Evolutionary conservation across 306 rosid genomes (phyloP), one percentile per base, ranked within the genome.

Genomic region (Herpetospermum pedunculosum): DNA sequence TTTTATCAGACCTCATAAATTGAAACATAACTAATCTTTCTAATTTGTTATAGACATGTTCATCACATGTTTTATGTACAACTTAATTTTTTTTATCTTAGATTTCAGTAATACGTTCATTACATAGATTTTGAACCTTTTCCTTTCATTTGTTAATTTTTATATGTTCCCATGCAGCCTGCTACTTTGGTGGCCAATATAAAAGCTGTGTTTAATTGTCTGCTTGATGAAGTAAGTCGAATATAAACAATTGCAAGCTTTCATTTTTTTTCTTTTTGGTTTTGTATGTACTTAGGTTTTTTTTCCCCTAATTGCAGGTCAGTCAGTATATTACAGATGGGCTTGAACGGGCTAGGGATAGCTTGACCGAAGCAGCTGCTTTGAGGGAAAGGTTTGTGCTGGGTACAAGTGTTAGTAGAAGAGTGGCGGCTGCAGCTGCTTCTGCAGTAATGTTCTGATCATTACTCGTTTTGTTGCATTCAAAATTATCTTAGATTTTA

Each of bases 371-470:
- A 83, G 96, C 99, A 76, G 96, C 96, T 28, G 85, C 84, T 83
- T 92, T 95, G 91, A 89, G 99, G 83, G 99, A 95, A 84, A 89
- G 82, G 85, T 95, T 78, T 88, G 86, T 92, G 75, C 70, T 95
- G 78, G 96, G 97, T 46, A 83, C 97, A 41, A 88, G 77, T 62
- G 74, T 88, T 16, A 91, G 92, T 84, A 91, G 99, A 82, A 87
- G 97, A 82, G 99, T 89, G 77, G 99, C 99, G 58, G 97, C 97
- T 75, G 99, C 99, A 5, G 99, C 97, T 81, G 96, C 99, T 83
- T 88, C 99, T 76, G 96, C 90, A 75, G 99, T 95, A 90, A 81
- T 62, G 72, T 72, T 76, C 67, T 52, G 74, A 84, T 44, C 77
- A 26, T n/a, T 44, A 10, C 63, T 47, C 78, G 64, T 48, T 53